Percentiles rank a stretch among this genome's conserved stretches.
Conservation (phyloP, 1,284 basidiomycete genomes). For the Chalciporus piperatoides region DNA sequence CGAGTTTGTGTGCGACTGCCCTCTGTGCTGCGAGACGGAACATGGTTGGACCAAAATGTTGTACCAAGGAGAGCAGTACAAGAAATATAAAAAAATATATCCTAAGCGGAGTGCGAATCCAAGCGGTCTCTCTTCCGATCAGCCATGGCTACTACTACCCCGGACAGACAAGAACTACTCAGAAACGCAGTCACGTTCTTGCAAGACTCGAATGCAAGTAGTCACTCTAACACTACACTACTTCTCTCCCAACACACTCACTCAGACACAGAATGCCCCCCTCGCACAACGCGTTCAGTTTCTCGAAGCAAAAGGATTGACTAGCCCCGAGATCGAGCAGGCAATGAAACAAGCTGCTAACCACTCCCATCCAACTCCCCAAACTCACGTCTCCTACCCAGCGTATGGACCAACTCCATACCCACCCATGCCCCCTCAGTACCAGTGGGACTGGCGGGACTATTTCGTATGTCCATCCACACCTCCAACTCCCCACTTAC, state of each 20-base stretch:
- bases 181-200: constrained; percentile 81
- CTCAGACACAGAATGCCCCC: constrained; percentile 69
- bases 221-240: not conserved
- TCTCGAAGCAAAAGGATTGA: constrained; percentile 91
- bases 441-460: constrained; percentile 88
- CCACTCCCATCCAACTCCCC: constrained; percentile 18
- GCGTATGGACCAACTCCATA: constrained; percentile 46
- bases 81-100: constrained; percentile 9
- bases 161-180: constrained; percentile 69
- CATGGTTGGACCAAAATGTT: constrained; percentile 33
- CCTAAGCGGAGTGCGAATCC: constrained; percentile 30
- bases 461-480: constrained; percentile 70
- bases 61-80: not conserved
- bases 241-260: not conserved
- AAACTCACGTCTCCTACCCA: constrained; percentile 36
- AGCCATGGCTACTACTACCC: not conserved
- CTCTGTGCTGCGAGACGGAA: constrained; percentile 51
- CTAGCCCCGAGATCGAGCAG: constrained; percentile 80
- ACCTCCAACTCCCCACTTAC: constrained; percentile 22
- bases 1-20: constrained; percentile 47
- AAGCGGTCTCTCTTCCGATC: constrained; percentile 2
- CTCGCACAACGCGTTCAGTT: constrained; percentile 88
- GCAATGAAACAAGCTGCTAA: constrained; percentile 67
- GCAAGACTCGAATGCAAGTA: constrained; percentile 64
- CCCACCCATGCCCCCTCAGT: constrained; percentile 35